phyloP scores from a whole-genome alignment of 306 rosid genomes.

The Biancaea sappan region DNA sequence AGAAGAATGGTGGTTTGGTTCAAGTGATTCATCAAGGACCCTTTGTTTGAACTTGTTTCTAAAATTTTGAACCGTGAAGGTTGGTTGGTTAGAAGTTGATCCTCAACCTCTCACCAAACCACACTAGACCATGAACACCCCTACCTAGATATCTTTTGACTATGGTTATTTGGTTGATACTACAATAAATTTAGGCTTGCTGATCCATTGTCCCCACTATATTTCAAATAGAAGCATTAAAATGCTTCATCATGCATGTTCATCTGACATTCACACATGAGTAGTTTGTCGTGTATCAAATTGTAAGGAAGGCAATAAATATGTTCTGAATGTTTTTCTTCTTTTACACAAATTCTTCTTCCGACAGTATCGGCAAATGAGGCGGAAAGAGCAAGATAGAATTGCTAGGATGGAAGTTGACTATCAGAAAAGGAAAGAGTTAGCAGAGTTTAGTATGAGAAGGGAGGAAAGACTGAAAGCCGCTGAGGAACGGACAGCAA shows the following conservation, averaged over 20 bases:
- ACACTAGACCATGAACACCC: neutral
- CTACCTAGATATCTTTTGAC: neutral
- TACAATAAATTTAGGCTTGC: neutral
- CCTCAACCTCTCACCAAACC: neutral
- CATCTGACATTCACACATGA: neutral
- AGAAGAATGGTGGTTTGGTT: neutral
- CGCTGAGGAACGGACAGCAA: conserved; percentile 82
- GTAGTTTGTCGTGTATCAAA: neutral
- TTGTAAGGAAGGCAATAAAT: conserved; percentile 9
- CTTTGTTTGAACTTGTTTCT: neutral
- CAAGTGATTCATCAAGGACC: neutral
- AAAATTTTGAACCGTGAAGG: neutral
- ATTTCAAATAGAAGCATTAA: neutral
- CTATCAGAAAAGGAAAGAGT: conserved; percentile 77
- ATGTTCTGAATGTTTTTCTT: conserved; percentile 8
- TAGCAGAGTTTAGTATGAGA: conserved; percentile 71
- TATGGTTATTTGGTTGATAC: neutral
- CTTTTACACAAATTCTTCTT: conserved; percentile 31
- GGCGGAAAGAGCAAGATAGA: conserved; percentile 96
- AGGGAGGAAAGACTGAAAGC: conserved; percentile 89
- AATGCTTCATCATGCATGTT: neutral
- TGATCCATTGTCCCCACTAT: neutral
- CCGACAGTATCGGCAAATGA: conserved; percentile 88
- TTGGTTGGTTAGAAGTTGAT: neutral
- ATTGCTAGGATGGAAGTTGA: conserved; percentile 91